These are phyloP conservation scores for Kluyveromyces siamensis DNA, from an alignment of 805 yeast genomes.

Conservation along the genomic window DNA sequence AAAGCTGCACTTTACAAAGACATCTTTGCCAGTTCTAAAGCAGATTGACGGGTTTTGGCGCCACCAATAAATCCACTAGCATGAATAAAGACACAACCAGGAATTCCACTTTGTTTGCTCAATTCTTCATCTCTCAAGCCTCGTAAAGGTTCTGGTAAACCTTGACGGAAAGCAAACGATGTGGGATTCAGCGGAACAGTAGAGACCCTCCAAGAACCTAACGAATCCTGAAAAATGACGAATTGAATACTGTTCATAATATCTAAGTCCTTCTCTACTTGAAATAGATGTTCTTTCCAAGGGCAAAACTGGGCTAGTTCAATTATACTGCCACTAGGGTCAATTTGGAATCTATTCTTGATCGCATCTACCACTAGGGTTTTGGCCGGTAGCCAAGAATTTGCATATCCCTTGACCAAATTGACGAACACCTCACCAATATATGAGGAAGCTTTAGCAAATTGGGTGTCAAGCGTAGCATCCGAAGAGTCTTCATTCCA, in stretches of 20 bases:
- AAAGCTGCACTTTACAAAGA: constrained; percentile 17
- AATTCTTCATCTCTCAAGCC: constrained; percentile 89
- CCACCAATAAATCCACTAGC: constrained; percentile 99
- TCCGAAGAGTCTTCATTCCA: constrained; percentile 70
- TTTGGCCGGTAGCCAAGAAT: constrained; percentile 89
- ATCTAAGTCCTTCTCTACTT: constrained; percentile 53
- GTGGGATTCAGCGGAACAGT: constrained; percentile 78
- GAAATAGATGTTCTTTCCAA: constrained; percentile 90
- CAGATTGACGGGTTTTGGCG: constrained; percentile 71
- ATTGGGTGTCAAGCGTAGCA: constrained; percentile 55
- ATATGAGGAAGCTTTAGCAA: constrained; percentile 60
- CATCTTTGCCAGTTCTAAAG: constrained; percentile 57
- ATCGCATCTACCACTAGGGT: constrained; percentile 66
- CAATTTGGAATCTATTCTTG: constrained; percentile 45
- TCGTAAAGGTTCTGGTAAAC: constrained; percentile 87
- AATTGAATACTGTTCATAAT: constrained; percentile 54
- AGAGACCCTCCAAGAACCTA: constrained; percentile 72
- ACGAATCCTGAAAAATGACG: constrained; percentile 73
- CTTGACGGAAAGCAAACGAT: constrained; percentile 76
- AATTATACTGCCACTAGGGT: constrained; percentile 62
- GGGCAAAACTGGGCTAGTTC: constrained; percentile 74
- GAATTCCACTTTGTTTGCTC: constrained; percentile 65
- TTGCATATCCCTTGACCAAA: constrained; percentile 61
- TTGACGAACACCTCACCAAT: constrained; percentile 78
- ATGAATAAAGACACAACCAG: constrained; percentile 84